These are phyloP conservation scores for Cladophialophora immunda DNA, from an alignment of 2,329 filamentous ascomycete species.

Conservation along the genomic window DNA sequence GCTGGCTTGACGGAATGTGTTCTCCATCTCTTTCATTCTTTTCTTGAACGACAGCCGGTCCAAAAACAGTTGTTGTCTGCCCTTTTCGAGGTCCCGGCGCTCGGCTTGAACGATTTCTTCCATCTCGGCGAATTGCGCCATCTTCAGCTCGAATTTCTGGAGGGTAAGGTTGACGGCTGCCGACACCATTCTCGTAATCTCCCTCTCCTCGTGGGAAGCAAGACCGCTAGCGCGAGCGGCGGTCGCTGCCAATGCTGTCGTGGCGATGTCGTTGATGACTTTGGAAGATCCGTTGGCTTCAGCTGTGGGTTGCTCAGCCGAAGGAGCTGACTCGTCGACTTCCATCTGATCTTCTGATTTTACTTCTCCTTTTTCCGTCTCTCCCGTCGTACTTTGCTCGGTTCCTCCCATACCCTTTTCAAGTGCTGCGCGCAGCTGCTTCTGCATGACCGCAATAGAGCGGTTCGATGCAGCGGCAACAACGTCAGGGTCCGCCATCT, in stretches of 20 bases:
- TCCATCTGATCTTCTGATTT: conserved; percentile 67
- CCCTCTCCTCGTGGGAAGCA: conserved; percentile 93
- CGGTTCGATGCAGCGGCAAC: conserved; percentile 90
- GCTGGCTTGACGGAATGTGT: conserved; percentile 64
- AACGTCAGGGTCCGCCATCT: conserved; percentile 86
- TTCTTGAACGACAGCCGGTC: conserved; percentile 91
- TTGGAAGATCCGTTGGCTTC: conserved; percentile 71
- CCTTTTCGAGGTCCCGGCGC: conserved; percentile 88
- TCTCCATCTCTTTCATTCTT: conserved; percentile 83
- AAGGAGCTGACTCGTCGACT: conserved; percentile 55
- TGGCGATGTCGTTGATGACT: conserved; percentile 63
- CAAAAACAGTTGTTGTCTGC: conserved; percentile 90
- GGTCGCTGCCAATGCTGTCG: conserved; percentile 83
- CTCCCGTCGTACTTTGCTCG: conserved; percentile 59
- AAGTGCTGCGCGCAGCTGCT: conserved; percentile 78
- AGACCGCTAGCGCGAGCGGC: conserved; percentile 86
- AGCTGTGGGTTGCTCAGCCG: conserved; percentile 34
- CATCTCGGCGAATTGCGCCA: conserved; percentile 96
- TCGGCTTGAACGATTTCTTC: conserved; percentile 91
- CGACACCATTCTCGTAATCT: conserved; percentile 92
- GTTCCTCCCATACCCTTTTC: conserved; percentile 65
- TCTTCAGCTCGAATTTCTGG: conserved; percentile 93
- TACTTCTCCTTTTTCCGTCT: conserved; percentile 55
- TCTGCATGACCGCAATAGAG: conserved; percentile 85
- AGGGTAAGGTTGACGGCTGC: conserved; percentile 93